Evolutionary conservation across 345 rosid genomes (phyloP).

Genomic region (Pistacia vera): DNA sequence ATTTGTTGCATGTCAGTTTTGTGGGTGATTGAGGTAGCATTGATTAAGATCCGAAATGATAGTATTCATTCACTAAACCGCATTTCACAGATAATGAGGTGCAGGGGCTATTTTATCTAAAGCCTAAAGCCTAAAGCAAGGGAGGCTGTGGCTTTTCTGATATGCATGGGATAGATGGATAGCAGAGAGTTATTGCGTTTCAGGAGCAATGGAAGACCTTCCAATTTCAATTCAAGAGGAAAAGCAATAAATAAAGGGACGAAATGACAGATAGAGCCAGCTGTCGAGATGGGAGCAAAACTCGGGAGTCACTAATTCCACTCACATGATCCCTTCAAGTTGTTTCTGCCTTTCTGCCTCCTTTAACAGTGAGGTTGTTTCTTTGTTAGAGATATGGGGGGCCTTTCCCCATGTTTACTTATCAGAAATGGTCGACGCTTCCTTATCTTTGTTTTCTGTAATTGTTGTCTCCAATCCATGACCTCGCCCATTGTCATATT

Average conservation of each 20-base stretch:
- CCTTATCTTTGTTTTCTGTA: too few species aligned
- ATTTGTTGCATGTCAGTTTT: too few species aligned
- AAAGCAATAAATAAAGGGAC: background rate
- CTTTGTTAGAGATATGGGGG: background rate
- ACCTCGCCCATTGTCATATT: too few species aligned
- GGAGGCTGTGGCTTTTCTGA: too few species aligned
- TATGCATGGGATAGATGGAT: background rate
- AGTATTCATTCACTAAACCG: too few species aligned
- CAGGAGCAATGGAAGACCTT: background rate
- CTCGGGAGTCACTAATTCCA: slow-evolving; percentile 15
- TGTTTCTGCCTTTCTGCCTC: too few species aligned
- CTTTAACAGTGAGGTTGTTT: background rate
- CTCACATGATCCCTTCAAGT: slow-evolving; percentile 10
- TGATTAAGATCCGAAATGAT: too few species aligned
- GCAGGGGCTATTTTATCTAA: too few species aligned
- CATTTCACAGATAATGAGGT: too few species aligned
- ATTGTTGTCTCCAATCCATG: too few species aligned
- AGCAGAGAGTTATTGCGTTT: background rate
- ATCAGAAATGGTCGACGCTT: background rate
- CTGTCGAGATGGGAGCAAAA: slow-evolving; percentile 19
- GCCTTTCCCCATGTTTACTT: background rate
- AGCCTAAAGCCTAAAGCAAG: too few species aligned
- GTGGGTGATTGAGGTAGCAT: too few species aligned
- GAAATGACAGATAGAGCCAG: background rate
- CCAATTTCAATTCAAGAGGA: background rate